These are phyloP conservation scores for Wickerhamiella vanderwaltii DNA, from an alignment of 805 yeast genomes.

Conservation along the genomic window DNA sequence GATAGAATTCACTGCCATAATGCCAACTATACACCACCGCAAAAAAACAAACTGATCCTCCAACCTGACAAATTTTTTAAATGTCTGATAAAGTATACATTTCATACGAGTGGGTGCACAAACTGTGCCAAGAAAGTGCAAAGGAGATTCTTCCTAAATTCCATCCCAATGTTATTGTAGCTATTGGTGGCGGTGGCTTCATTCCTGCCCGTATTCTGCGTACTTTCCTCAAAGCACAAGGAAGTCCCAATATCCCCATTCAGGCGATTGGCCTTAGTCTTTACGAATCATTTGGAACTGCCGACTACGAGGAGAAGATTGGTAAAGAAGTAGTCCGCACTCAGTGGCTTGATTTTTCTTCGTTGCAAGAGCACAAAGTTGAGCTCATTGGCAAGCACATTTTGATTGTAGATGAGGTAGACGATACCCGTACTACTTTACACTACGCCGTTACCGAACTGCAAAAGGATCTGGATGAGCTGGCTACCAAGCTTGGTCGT, in stretches of 20 bases:
- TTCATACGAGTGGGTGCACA: conserved; percentile 72
- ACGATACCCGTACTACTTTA: conserved; percentile 81
- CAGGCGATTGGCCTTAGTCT: conserved; percentile 90
- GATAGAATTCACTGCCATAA: too few relatives aligned
- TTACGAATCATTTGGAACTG: conserved; percentile 64
- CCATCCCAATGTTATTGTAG: conserved; percentile 82
- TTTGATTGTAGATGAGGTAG: conserved; percentile 80
- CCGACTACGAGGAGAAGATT: conserved; percentile 39
- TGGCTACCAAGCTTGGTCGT: conserved; percentile 49
- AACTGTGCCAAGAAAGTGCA: conserved; percentile 63
- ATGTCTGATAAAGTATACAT: conserved; percentile 35
- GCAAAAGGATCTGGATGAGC: conserved; percentile 48
- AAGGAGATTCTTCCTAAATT: conserved; percentile 38
- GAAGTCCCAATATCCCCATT: conserved; percentile 70
- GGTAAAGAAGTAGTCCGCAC: conserved; percentile 78
- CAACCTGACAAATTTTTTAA: conserved; percentile 9
- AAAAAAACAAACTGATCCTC: too few relatives aligned
- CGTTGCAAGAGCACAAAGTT: conserved; percentile 54
- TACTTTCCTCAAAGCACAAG: conserved; percentile 58
- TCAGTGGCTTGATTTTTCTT: conserved; percentile 81
- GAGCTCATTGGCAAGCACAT: conserved; percentile 71
- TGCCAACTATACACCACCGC: too few relatives aligned
- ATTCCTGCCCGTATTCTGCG: conserved; percentile 95
- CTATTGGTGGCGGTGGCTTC: conserved; percentile 94
- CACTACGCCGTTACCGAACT: conserved; percentile 74